These are phyloP conservation scores for Hyaloscypha finlandica DNA, from an alignment of 495 filamentous ascomycete species.

Conservation along the genomic window DNA sequence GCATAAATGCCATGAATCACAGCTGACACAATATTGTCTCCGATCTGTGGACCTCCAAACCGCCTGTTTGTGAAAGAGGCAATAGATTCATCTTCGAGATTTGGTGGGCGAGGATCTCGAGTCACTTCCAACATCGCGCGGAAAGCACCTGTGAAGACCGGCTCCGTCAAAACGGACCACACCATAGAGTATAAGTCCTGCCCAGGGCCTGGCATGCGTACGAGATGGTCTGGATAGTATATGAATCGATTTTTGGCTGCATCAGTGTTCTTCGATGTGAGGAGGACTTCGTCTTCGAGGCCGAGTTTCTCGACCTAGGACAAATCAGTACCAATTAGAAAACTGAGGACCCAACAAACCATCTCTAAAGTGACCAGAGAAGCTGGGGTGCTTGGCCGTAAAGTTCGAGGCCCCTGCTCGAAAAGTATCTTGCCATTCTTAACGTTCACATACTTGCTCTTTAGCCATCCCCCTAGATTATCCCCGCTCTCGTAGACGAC, in stretches of 20 bases:
- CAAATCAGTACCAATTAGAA: slow-evolving; percentile 11
- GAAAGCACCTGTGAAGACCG: slow-evolving; percentile 58
- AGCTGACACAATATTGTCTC: slow-evolving; percentile 76
- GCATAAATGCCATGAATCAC: slow-evolving; percentile 91
- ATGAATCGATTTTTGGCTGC: slow-evolving; percentile 72
- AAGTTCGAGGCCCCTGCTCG: slow-evolving; percentile 82
- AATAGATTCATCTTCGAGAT: slow-evolving; percentile 67
- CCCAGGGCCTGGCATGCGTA: slow-evolving; percentile 59
- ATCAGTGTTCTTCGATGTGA: slow-evolving; percentile 47
- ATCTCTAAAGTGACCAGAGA: slow-evolving; percentile 55
- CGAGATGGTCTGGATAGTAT: slow-evolving; percentile 90
- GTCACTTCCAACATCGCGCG: slow-evolving; percentile 41
- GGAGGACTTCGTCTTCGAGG: slow-evolving; percentile 63
- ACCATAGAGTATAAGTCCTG: slow-evolving; percentile 32
- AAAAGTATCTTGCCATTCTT: slow-evolving; percentile 61
- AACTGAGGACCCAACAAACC: slow-evolving; percentile 41
- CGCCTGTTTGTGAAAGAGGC: slow-evolving; percentile 65
- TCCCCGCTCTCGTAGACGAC: slow-evolving; percentile 75
- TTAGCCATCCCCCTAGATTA: slow-evolving; percentile 82
- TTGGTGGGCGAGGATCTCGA: slow-evolving; percentile 18
- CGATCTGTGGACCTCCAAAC: slow-evolving; percentile 52
- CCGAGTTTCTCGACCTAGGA: slow-evolving; percentile 64
- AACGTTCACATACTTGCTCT: slow-evolving; percentile 65
- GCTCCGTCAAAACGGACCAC: slow-evolving; percentile 55
- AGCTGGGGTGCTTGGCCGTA: slow-evolving; percentile 55